These are phyloP conservation scores for Jaenimonas drosophilae DNA, from an alignment of 208 protist genomes.

Conservation along the genomic window DNA sequence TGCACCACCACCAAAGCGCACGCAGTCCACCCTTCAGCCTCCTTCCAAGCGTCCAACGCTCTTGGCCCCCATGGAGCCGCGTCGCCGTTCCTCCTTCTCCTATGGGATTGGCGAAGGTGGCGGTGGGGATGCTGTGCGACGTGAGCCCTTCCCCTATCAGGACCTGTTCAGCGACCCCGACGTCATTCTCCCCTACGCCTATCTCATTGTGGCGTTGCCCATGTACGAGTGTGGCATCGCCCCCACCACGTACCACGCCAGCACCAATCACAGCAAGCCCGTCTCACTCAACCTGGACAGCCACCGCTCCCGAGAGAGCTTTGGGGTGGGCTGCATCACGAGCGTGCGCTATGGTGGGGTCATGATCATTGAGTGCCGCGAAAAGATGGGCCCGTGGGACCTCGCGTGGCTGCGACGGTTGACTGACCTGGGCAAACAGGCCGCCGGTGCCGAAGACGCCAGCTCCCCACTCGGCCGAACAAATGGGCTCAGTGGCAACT, in stretches of 20 bases:
- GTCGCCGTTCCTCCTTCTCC: no score
- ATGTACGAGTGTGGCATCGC: constrained; percentile 51
- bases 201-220: constrained; percentile 40
- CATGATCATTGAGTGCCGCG: constrained; percentile 46
- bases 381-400: constrained; percentile 20
- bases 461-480: background rate
- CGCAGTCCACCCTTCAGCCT: background rate
- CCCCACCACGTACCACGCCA: constrained; percentile 30
- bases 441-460: background rate
- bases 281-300: constrained; percentile 40
- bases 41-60: background rate
- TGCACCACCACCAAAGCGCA: background rate
- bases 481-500: background rate
- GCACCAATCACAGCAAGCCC: constrained; percentile 24
- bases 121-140: no score
- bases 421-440: constrained; percentile 2
- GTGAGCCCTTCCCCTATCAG: background rate
- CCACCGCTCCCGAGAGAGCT: constrained; percentile 23
- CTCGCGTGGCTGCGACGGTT: constrained; percentile 27
- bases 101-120: no score
- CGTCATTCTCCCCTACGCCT: constrained; percentile 43
- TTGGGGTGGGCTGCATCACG: constrained; percentile 51
- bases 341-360: constrained; percentile 46
- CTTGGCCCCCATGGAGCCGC: background rate
- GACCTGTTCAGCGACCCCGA: no score